Base-by-base conservation (phyloP, 192 early-diverging fungal genomes). In the Coemansia sp. region DNA sequence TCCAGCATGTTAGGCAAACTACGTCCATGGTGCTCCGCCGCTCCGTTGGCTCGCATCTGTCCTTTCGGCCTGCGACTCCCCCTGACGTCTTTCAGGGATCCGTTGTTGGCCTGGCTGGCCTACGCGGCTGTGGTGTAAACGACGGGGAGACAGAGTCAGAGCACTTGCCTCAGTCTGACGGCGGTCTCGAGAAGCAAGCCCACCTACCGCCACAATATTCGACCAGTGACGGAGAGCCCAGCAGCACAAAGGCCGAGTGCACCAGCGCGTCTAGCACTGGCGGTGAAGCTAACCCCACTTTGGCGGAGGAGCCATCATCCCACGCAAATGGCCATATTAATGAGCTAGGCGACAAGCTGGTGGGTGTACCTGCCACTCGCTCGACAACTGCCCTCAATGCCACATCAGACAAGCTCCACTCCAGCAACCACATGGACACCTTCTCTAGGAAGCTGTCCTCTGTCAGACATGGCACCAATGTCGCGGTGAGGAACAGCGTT, bases 21-120 rank as follows among this genome's bases (percentile, higher is more conserved):
- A 78, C 81, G 0, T 83, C 81, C 22, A 83, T 83, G 81, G 81
- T 78, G 24, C 71, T 83, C 22, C 69, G 72, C 36, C 81, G 81
- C 60, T 78, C 81, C 4, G 76, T 75, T 12, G 73, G 70, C 22
- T 77, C 75, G 41, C 75, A 68, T 16, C 53, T 78, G 39, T 72
- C 80, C 2, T 41, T 78, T 7, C 57, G 57, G 2, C 57, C 57
- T 6, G 16, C 57, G 36, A 60, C 64, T 3, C 41, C 38, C 2
- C 24, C 24, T 18, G 44, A 41, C 16, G 12, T 65, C 64, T 60
- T 60, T 33, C 57, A 60, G 33, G 57, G 57, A 16, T 60, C 57
- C 5, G 5, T 60, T 18, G 29, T 60, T 34, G 57, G 57, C 57
- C 16, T 60, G 8, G 57, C 57, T 34, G 57, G 57, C 57, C 57